Evolutionary conservation across 2,329 filamentous ascomycete species (phyloP), one percentile per base, ranked within the genome.

Genomic region (Hypoxylon sp.): DNA sequence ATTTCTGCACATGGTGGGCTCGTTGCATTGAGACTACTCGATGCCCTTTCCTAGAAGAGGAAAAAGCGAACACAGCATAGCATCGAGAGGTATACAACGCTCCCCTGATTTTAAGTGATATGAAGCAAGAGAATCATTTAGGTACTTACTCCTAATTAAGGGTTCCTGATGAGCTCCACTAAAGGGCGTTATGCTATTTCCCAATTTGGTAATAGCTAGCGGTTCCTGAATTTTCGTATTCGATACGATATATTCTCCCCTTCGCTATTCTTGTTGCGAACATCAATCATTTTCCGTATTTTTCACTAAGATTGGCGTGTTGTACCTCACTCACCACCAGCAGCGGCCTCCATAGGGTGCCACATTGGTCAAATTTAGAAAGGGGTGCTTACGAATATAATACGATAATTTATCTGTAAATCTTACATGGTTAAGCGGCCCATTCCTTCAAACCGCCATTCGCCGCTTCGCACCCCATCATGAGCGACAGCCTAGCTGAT

Each of bases 171-270:
- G 25, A 25, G 25, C 25, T 25, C 25, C 25, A 25, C 25, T 25
- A 5, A 5, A n/a, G 2, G 25, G 25, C 23, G 23, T 25, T 5
- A 25, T 25, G 23, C 23, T 25, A 25, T 25, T 25, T 41, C 36
- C 5, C 5, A 17, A 41, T 14, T 41, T 14, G 36, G n/a, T 17
- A 41, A 43, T 10, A 17, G 38, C n/a, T 19, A 19, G n/a, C 38
- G 5, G 38, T 3, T 43, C 38, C n/a, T 19, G 38, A 6, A 36
- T 52, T 52, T 34, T 52, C 49, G 49, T 52, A 52, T 52, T 7
- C 13, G 28, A 19, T 51, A 32, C 25, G 25, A 10, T 17, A 34
- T 41, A n/a, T 41, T n/a, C 14, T 41, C 25, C 25, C 25, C 25
- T 25, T 25, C 5, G 4, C 14, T 41, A 6, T 41, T 17, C 36